Base-by-base conservation (phyloP, 2,329 filamentous ascomycete species). In the Ascosphaera apis region DNA sequence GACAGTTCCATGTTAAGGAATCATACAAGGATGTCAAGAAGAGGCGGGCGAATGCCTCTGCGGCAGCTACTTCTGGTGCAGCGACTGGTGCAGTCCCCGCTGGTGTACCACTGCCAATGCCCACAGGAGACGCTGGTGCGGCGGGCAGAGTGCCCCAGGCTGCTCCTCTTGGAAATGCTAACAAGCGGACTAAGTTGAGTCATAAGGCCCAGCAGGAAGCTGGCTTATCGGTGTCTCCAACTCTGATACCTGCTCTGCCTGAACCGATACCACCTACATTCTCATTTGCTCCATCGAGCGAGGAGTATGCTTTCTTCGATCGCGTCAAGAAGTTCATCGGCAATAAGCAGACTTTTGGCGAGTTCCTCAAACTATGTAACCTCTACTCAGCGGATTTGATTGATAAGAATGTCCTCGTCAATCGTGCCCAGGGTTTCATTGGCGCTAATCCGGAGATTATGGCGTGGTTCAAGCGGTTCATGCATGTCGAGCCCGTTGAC, bases 301-400 rank as follows among this genome's bases (percentile, higher is more conserved):
- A 95, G 39, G 86, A 95, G 50, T 66, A 95, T 36, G 73, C 73
- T 2, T 95, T 95, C 57, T 98, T 98, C 47, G 88, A 98, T 41
- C 76, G 83, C 5, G 83, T 88, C 13, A 95, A 93, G 66, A 98
- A 98, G 56, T 86, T 77, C 48, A 81, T 98, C 39, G 75, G 77
- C 41, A 95, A 95, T 54, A 79, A 91, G 53, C 78, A 81, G 38
- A 76, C 76, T 2, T 91, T 91, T 67, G 84, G 80, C 47, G 88
- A 98, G 53, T 98, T 98, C 55, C 59, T 98, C 43, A 98, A 98
- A 60, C 70, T 98, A 4, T 88, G 86, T 62, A 98, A 95, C 46
- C 66, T 98, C 19, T 98, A 82, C 59, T 88, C 79, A 15, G 80
- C 91, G 47, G 84, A 91, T 45, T 67, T 98, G 35, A 91, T 98